Base-by-base conservation (phyloP, 1,139 yeast species). In the Diutina mesorugosa region DNA sequence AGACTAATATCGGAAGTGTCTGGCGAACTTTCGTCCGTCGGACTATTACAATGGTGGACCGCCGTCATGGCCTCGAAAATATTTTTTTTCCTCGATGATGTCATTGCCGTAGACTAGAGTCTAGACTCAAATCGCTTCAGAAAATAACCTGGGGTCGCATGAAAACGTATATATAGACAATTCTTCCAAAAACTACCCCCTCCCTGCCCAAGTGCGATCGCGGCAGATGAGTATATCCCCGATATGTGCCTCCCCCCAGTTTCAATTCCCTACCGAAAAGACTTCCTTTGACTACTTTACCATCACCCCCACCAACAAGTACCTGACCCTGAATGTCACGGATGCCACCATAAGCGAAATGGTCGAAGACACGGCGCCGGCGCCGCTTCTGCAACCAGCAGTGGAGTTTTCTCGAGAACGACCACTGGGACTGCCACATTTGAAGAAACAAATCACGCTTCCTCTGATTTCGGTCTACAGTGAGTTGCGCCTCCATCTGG, bases 211-310 rank as follows among this genome's bases (percentile, higher is more conserved):
- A 45, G 26, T 45, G 47, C 18, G 47, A 45, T n/a, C 26, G 47
- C 26, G 18, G 26, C 47, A n/a, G 26, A 50, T 50, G 53, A 50
- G 45, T 50, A 50, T 50, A 50, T 50, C 53, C 29, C 53, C 53
- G 41, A 30, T 50, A 50, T 50, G 53, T 32, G 53, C 53, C 53
- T 50, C 53, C 53, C 53, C 53, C 45, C 45, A n/a, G 45, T 50
- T 32, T 18, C n/a, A 32, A 21, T 50, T 50, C 53, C 53, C 53
- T 3, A 30, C 28, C 28, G 45, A 47, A 8, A 30, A 47, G 51
- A 6, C 50, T 14, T 26, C 51, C 29, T 50, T 32, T 32, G 53
- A 50, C 29, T 50, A 50, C 28, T 50, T 50, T 16, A 50, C 30
- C 45, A 32, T 50, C 29, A 30, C 18, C 28, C 53, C 53, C 3